These are phyloP conservation scores for Saccharomycopsis malanga DNA, from an alignment of 805 yeast genomes.

Conservation along the genomic window DNA sequence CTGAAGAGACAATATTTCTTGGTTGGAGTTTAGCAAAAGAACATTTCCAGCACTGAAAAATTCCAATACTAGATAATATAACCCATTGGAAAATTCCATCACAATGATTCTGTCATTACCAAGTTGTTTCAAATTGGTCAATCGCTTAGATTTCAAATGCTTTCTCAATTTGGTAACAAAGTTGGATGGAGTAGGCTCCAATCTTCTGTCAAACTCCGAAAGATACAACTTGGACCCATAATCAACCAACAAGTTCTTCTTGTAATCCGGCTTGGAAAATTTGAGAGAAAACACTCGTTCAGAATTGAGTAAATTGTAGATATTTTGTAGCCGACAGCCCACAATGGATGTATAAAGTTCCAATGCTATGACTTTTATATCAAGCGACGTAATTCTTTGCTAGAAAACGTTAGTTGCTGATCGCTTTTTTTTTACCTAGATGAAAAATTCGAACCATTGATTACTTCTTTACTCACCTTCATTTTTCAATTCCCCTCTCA, in stretches of 20 bases:
- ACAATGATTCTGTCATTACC: constrained; percentile 80
- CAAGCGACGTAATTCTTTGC: constrained; percentile 85
- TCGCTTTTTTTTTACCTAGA: too few species aligned
- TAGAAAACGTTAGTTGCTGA: constrained; percentile 28
- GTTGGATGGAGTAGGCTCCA: constrained; percentile 74
- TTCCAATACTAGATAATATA: constrained; percentile 71
- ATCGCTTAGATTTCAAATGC: constrained; percentile 72
- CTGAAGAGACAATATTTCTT: constrained; percentile 64
- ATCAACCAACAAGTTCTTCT: constrained; percentile 67
- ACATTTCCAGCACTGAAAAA: constrained; percentile 95
- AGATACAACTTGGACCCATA: constrained; percentile 78
- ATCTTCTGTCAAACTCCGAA: constrained; percentile 75
- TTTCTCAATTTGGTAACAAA: constrained; percentile 83
- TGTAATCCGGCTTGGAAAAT: constrained; percentile 78
- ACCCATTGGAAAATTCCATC: constrained; percentile 77
- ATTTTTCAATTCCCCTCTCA: too few species aligned
- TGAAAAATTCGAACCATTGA: too few species aligned
- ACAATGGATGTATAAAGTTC: constrained; percentile 56
- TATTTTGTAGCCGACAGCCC: constrained; percentile 71
- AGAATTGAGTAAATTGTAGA: constrained; percentile 71
- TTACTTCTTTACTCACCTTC: too few species aligned
- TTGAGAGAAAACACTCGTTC: constrained; percentile 69
- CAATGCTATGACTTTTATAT: constrained; percentile 59
- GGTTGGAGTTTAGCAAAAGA: constrained; percentile 61
- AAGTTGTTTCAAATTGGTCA: constrained; percentile 66